Conservation (phyloP, 495 filamentous ascomycete species). For the Talaromyces liani region DNA sequence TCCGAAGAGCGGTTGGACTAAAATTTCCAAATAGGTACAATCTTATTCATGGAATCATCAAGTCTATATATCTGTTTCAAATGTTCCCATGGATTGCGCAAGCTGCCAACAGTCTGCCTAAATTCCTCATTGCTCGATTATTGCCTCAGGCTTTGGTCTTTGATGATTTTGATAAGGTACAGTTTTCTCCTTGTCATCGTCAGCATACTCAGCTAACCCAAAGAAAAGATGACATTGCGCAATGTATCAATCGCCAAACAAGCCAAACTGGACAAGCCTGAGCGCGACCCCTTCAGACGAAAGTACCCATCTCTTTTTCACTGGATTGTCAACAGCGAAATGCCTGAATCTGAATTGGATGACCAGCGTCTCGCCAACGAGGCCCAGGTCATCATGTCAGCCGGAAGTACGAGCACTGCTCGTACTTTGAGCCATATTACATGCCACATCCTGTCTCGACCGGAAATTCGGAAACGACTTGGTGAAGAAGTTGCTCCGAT, state of each 20-base stretch:
- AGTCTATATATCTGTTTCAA: background rate
- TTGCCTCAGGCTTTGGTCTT: slow-evolving; percentile 1
- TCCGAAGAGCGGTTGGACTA: background rate
- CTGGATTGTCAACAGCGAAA: slow-evolving; percentile 25
- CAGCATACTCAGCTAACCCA: background rate
- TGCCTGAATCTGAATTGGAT: slow-evolving; percentile 28
- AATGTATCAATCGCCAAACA: slow-evolving; percentile 2
- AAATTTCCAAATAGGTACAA: background rate
- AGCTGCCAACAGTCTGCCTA: background rate
- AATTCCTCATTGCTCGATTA: background rate
- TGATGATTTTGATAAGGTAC: slow-evolving; percentile 2
- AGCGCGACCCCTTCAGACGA: background rate
- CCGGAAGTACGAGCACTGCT: slow-evolving; percentile 40
- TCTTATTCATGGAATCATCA: slow-evolving; percentile 1
- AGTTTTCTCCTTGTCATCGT: background rate
- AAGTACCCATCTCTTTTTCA: background rate
- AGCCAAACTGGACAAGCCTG: background rate
- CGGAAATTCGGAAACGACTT: slow-evolving; percentile 21
- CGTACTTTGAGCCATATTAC: slow-evolving; percentile 27
- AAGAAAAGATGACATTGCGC: background rate
- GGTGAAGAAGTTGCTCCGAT: slow-evolving; percentile 19
- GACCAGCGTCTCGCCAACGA: slow-evolving; percentile 26
- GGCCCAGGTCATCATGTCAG: slow-evolving; percentile 32
- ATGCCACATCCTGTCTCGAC: slow-evolving; percentile 35
- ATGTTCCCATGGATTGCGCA: slow-evolving; percentile 16